Conservation (phyloP, 805 yeast genomes). For the Ogataea glucozyma region DNA sequence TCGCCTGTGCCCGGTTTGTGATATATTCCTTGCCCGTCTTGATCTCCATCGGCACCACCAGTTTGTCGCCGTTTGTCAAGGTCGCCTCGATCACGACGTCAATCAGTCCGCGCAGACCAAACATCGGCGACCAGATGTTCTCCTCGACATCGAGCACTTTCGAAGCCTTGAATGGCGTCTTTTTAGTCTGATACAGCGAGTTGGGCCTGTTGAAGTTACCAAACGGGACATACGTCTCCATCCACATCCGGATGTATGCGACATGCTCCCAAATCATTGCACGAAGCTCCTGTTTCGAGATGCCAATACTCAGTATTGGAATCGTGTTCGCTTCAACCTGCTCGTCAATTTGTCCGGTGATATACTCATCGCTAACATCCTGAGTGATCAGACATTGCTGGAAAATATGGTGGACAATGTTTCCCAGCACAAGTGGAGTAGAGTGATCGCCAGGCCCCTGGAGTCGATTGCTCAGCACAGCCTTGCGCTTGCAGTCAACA, state of each 20-base stretch:
- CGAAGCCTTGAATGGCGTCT: slow-evolving; percentile 52
- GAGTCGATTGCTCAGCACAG: slow-evolving; percentile 59
- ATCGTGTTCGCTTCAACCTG: slow-evolving; percentile 28
- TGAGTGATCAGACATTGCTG: slow-evolving; percentile 52
- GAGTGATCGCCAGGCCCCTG: slow-evolving; percentile 64
- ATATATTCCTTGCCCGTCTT: slow-evolving; percentile 76
- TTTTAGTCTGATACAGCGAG: slow-evolving; percentile 22
- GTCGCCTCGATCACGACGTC: slow-evolving; percentile 80
- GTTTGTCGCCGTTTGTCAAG: slow-evolving; percentile 46
- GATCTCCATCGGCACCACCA: slow-evolving; percentile 79
- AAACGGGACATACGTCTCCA: slow-evolving; percentile 44
- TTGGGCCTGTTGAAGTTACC: too few relatives aligned
- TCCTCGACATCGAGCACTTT: slow-evolving; percentile 85
- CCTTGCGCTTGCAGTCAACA: slow-evolving; percentile 68
- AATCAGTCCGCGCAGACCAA: slow-evolving; percentile 84
- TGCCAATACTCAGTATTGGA: slow-evolving; percentile 57
- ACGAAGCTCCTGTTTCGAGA: slow-evolving; percentile 45
- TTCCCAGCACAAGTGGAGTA: slow-evolving; percentile 75
- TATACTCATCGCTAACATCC: slow-evolving; percentile 39
- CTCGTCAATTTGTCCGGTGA: slow-evolving; percentile 37
- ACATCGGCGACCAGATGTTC: slow-evolving; percentile 86
- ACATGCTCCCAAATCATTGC: slow-evolving; percentile 48
- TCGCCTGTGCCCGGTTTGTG: slow-evolving; percentile 82
- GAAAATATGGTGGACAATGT: slow-evolving; percentile 74
- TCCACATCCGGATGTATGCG: slow-evolving; percentile 55